Evolutionary conservation across 2,329 filamentous ascomycete genomes (phyloP).

Genomic region (Drechslerella dactyloides): DNA sequence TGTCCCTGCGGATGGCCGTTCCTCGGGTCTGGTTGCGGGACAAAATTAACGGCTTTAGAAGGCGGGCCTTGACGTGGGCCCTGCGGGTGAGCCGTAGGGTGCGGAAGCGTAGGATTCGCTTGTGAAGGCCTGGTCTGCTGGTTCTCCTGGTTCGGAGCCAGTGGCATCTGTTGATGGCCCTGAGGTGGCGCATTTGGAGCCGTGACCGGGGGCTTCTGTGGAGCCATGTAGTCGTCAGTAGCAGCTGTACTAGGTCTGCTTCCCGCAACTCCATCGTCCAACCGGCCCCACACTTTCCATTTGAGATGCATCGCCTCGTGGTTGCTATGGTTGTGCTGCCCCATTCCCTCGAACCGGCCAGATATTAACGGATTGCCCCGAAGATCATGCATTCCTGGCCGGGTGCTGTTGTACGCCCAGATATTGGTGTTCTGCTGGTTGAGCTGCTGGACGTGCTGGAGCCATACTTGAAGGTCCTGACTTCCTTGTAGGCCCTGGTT

Average conservation of each 20-base stretch:
- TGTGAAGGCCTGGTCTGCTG: slow-evolving; percentile 1
- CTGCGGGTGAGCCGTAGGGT: slow-evolving; percentile 12
- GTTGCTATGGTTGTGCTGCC: slow-evolving; percentile 10
- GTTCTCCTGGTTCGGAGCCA: slow-evolving; percentile 15
- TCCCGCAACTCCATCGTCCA: slow-evolving; percentile 40
- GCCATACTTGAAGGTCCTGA: slow-evolving; percentile 43
- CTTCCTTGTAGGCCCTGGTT: slow-evolving; percentile 28
- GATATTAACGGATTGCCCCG: slow-evolving; percentile 39
- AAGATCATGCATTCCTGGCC: slow-evolving; percentile 43
- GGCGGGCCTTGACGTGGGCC: slow-evolving; percentile 6
- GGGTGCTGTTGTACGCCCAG: slow-evolving; percentile 38
- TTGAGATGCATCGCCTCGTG: slow-evolving; percentile 12
- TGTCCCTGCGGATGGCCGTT: slow-evolving; percentile 10
- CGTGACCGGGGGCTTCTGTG: slow-evolving; percentile 20
- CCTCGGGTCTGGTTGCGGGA: slow-evolving; percentile 2
- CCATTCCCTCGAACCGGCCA: slow-evolving; percentile 27
- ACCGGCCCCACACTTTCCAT: slow-evolving; percentile 32
- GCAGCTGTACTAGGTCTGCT: slow-evolving; percentile 49
- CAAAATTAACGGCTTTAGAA: slow-evolving; percentile 19
- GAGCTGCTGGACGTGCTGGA: slow-evolving; percentile 43
- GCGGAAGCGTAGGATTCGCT: not conserved
- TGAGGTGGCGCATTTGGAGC: slow-evolving; percentile 3
- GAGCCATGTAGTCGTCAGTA: slow-evolving; percentile 40
- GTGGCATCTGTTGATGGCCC: slow-evolving; percentile 7
- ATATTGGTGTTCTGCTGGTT: slow-evolving; percentile 39